Evolutionary conservation across 441 rosid species (phyloP), one percentile per base, ranked within the genome.

Genomic region (Gossypium lobatum): DNA sequence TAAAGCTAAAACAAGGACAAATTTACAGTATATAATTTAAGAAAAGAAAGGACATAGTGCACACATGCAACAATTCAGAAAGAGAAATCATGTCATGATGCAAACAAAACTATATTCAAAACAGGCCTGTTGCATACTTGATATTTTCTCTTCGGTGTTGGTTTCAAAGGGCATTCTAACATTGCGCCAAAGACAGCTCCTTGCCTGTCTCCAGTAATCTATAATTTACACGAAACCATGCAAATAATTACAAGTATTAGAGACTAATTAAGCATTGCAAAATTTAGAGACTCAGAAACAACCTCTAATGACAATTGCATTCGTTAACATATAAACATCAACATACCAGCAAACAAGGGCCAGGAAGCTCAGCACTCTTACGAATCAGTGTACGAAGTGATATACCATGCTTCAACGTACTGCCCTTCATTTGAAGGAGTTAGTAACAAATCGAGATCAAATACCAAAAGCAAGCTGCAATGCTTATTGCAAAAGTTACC

Each of bases 351-450:
- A 95, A 76, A 82, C 93, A 88, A 39, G 95, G 98, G 69, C 99
- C 99, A 76, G 93, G 79, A 78, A 88, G 83, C 76, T 84, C 90
- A 45, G 88, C 83, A 59, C 98, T 95, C 77, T 83, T 95, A 52
- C 96, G 97, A 34, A 95, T 76, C 59, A 95, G 97, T 0, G 99
- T 95, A 55, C 92, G 98, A 5, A 95, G 91, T 71, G 98, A 95
- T 78, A 93, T 95, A 39, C 98, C 99, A 86, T 95, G 96, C 85
- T 89, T 93, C 85, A 84, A 79, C 79, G 99, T 91, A 85, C 99
- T 93, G 98, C 96, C 97, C 97, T 95, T 93, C 91, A 92, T 83
- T 90, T 70, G 76, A 87, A 82, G 78, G 70, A 81, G 77, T 71
- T 25, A 77, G 77, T 64, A 78, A 52, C 70, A 59, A 83, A 83